These are phyloP conservation scores for Mycena floridula DNA, from an alignment of 768 basidiomycete species.

Conservation along the genomic window DNA sequence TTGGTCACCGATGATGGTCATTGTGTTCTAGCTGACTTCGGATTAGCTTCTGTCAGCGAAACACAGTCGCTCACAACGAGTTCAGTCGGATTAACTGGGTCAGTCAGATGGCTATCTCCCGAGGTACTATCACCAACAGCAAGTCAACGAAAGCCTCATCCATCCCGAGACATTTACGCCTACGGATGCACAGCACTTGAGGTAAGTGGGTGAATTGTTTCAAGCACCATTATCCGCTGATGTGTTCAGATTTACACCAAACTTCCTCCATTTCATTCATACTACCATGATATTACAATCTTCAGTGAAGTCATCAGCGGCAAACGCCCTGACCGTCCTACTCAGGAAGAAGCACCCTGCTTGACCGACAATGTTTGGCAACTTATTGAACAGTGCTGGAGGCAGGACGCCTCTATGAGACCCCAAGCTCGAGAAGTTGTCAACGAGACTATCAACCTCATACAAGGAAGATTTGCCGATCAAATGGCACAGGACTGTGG, in stretches of 20 bases:
- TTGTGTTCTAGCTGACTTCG: slow-evolving; percentile 1
- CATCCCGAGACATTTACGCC: slow-evolving; percentile 1
- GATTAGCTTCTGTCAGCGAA: not conserved
- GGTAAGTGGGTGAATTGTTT: not conserved
- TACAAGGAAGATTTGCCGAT: no score
- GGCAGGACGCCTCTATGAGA: not conserved
- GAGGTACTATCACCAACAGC: not conserved
- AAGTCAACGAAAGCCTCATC: not conserved
- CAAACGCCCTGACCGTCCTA: not conserved
- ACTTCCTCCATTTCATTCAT: not conserved
- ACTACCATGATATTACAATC: not conserved
- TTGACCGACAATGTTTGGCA: not conserved
- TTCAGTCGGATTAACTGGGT: not conserved
- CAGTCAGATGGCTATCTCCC: slow-evolving; percentile 1
- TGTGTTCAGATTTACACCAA: not conserved
- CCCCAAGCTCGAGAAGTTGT: no score
- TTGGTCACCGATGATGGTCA: slow-evolving; percentile 1
- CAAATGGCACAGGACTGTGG: no score
- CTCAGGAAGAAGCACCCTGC: not conserved
- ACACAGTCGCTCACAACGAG: not conserved
- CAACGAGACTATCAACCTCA: no score
- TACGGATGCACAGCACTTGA: slow-evolving; percentile 1
- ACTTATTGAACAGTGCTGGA: not conserved
- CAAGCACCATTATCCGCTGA: not conserved
- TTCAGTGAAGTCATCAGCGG: not conserved